Evolutionary conservation across 768 basidiomycete genomes (phyloP).

Genomic region (Pleurotus platypus): DNA sequence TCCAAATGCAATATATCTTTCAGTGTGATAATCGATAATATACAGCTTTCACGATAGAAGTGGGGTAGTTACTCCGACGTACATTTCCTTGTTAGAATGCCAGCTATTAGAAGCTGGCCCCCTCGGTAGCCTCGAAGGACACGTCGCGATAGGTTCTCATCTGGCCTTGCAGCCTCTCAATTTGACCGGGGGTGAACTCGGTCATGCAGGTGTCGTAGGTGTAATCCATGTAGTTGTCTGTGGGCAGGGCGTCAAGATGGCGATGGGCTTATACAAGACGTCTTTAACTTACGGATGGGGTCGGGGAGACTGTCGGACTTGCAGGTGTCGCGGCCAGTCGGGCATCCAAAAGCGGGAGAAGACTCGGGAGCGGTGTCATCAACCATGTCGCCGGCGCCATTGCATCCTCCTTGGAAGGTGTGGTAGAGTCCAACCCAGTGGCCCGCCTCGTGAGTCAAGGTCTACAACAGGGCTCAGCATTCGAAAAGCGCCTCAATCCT

Average conservation of each 20-base stretch:
- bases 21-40: neutral
- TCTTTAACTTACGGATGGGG: conserved; percentile 33
- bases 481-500: neutral
- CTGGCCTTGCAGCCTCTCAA: conserved; percentile 34
- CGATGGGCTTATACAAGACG: no score
- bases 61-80: neutral
- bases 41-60: neutral
- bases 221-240: conserved; percentile 56
- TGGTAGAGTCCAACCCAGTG: conserved; percentile 38
- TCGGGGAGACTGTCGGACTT: conserved; percentile 31
- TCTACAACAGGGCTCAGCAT: conserved; percentile 12
- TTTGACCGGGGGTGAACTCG: conserved; percentile 44
- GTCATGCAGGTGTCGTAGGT: conserved; percentile 47
- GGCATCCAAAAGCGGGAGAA: conserved; percentile 38
- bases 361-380: conserved; percentile 45
- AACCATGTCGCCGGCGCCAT: conserved; percentile 15
- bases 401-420: conserved; percentile 33
- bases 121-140: conserved; percentile 5
- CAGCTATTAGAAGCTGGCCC: neutral
- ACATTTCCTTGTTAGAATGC: neutral
- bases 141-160: conserved; percentile 42
- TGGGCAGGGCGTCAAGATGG: neutral
- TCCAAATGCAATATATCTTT: neutral
- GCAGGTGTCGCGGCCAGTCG: conserved; percentile 32
- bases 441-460: conserved; percentile 33